These are phyloP conservation scores for Middelhovenomyces tepae DNA, from an alignment of 805 yeast genomes.

Conservation along the genomic window DNA sequence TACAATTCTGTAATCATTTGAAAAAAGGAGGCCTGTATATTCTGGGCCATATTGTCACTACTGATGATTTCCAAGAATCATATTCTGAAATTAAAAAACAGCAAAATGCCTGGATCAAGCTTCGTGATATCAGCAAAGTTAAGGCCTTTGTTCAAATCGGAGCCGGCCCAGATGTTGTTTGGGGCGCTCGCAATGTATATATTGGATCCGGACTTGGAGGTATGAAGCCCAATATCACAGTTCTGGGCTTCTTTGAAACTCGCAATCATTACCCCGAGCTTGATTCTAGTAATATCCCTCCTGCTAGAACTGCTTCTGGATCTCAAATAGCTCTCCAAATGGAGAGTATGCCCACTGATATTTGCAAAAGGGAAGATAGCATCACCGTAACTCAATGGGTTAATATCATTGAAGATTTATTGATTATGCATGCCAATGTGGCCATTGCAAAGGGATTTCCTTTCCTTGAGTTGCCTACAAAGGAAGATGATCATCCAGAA, in stretches of 20 bases:
- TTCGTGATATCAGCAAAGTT: slow-evolving; percentile 66
- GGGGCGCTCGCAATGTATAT: slow-evolving; percentile 93
- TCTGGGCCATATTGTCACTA: slow-evolving; percentile 81
- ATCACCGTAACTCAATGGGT: slow-evolving; percentile 81
- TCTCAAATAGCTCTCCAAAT: slow-evolving; percentile 21
- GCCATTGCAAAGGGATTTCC: slow-evolving; percentile 90
- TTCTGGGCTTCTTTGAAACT: slow-evolving; percentile 78
- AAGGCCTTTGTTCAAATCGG: slow-evolving; percentile 94
- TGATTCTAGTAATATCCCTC: slow-evolving; percentile 1
- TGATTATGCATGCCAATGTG: slow-evolving; percentile 81
- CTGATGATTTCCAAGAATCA: slow-evolving; percentile 51
- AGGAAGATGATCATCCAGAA: slow-evolving; percentile 26
- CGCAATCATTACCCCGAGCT: slow-evolving; percentile 21
- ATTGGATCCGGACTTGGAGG: slow-evolving; percentile 97
- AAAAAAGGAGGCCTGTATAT: slow-evolving; percentile 93
- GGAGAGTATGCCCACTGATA: slow-evolving; percentile 68
- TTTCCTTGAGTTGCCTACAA: slow-evolving; percentile 51
- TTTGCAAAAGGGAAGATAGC: slow-evolving; percentile 59
- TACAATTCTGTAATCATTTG: slow-evolving; percentile 85
- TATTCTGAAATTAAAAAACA: slow-evolving; percentile 64
- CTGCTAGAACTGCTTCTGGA: slow-evolving; percentile 14
- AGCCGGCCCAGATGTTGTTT: slow-evolving; percentile 74
- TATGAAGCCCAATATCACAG: slow-evolving; percentile 94
- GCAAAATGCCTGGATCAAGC: slow-evolving; percentile 71
- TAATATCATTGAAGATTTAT: slow-evolving; percentile 79